Evolutionary conservation across 352 stramenopile species (phyloP).

Genomic region (Phytophthora sojae): DNA sequence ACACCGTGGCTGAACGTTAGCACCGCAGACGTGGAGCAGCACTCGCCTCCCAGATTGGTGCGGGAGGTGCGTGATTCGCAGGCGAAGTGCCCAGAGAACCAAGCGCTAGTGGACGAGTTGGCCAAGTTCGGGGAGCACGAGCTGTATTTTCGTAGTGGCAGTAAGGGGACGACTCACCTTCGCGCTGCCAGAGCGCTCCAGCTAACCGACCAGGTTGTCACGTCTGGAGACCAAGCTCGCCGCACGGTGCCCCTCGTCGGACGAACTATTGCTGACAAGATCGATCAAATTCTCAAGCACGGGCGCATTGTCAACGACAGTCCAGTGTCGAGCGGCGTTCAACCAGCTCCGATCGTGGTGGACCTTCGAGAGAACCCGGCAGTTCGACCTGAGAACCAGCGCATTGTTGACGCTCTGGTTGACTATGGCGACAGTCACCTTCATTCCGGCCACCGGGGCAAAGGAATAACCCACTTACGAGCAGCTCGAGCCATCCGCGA

Average conservation of each 20-base stretch:
- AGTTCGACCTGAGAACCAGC: constrained; percentile 58
- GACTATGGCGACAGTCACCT: constrained; percentile 71
- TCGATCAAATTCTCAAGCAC: constrained; percentile 68
- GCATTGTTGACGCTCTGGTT: constrained; percentile 56
- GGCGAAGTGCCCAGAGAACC: constrained; percentile 59
- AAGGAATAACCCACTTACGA: constrained; percentile 66
- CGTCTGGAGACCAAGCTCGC: constrained; percentile 50
- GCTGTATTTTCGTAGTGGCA: constrained; percentile 62
- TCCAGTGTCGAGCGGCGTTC: constrained; percentile 18
- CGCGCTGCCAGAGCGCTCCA: constrained; percentile 60
- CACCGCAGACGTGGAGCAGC: constrained; percentile 33
- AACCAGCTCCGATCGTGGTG: constrained; percentile 47
- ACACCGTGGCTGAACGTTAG: constrained; percentile 20
- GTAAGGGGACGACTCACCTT: constrained; percentile 62
- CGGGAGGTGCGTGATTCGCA: constrained; percentile 42
- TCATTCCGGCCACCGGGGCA: constrained; percentile 49
- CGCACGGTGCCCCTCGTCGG: constrained; percentile 54
- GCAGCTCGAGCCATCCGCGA: constrained; percentile 59
- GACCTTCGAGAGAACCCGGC: constrained; percentile 55
- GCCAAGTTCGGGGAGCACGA: constrained; percentile 63
- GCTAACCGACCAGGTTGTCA: constrained; percentile 47
- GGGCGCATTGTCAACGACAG: constrained; percentile 58
- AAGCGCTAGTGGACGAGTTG: constrained; percentile 64
- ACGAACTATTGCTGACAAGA: constrained; percentile 61
- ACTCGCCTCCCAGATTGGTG: constrained; percentile 47